Base-by-base conservation (phyloP, 177 flowering plant genomes). In the Vitis hybrid region DNA sequence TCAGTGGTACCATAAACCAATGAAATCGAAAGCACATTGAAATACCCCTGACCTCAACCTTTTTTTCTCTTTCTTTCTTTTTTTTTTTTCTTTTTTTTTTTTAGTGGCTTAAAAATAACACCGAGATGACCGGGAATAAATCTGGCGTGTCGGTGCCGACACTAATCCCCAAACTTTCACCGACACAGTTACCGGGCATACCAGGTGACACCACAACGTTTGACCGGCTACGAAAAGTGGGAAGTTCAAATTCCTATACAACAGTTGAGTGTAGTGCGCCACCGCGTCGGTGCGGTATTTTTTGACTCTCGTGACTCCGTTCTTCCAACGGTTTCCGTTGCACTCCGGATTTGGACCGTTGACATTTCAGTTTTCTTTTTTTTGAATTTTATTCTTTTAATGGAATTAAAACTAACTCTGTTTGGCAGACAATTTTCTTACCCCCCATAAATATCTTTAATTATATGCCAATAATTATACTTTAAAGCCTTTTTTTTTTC, bases 71-170 rank as follows among this genome's bases (percentile, higher is more conserved):
- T 5, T 35, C 7, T 35, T 35, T 35, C 8, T 35, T 35, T 5
- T 5, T 35, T 5, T 35, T 35, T 35, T 35, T 5, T 5, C 0
- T 5, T 0, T 1, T 5, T 35, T 21, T 35, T 2, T 35, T 49
- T 70, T 13, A 46, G 46, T 46, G 68, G 63, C 63, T 18, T 46
- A 1, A 7, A 70, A 60, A 53, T 11, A 18, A 20, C 3, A 10
- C 32, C 2, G 13, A 61, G 62, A 35, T 53, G 1, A 72, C 81
- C 75, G 81, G 80, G n/a, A 60, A 64, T 11, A 71, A 52, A 76
- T 61, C 56, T 66, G 27, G 76, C 80, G 79, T 74, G 84, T 81
- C 84, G 81, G 84, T 81, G 81, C 81, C 84, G 80, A 81, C 84
- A 76, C 48, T n/a, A 0, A 21, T 8, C 2, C 27, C 27, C 27